These are phyloP conservation scores for Psilocybe subaeruginosa DNA, from an alignment of 768 basidiomycete species.

Conservation along the genomic window DNA sequence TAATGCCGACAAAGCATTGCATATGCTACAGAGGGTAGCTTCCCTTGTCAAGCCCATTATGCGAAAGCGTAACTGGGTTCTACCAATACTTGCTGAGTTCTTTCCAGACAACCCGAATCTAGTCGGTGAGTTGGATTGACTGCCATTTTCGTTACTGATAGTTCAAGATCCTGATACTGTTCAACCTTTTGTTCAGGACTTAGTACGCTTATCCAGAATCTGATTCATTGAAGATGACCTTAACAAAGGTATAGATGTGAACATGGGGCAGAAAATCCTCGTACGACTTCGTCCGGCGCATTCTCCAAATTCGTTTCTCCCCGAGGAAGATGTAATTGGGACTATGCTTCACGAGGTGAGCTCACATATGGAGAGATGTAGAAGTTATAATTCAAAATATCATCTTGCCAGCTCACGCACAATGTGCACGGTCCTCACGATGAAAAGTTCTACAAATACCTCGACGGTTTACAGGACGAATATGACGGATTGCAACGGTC, in stretches of 20 bases:
- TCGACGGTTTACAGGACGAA: slow-evolving; percentile 79
- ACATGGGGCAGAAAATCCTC: slow-evolving; percentile 81
- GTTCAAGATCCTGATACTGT: background rate
- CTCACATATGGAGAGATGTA: background rate
- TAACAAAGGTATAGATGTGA: slow-evolving; percentile 55
- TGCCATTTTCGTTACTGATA: background rate
- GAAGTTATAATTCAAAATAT: background rate
- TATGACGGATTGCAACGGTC: slow-evolving; percentile 76
- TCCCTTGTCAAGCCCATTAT: slow-evolving; percentile 93
- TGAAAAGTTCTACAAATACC: slow-evolving; percentile 76
- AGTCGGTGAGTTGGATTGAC: slow-evolving; percentile 54
- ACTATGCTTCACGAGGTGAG: slow-evolving; percentile 91
- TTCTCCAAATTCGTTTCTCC: slow-evolving; percentile 69
- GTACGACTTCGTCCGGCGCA: slow-evolving; percentile 77
- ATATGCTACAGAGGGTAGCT: slow-evolving; percentile 68
- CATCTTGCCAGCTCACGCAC: slow-evolving; percentile 70
- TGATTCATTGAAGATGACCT: slow-evolving; percentile 5
- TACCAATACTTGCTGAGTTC: slow-evolving; percentile 86
- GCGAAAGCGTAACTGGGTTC: slow-evolving; percentile 80
- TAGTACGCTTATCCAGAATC: slow-evolving; percentile 28
- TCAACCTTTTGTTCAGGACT: slow-evolving; percentile 27
- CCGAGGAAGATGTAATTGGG: slow-evolving; percentile 73
- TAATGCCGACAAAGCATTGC: slow-evolving; percentile 67
- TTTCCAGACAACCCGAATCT: slow-evolving; percentile 76
- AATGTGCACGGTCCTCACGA: slow-evolving; percentile 92